Evolutionary conservation across 2,329 filamentous ascomycete species (phyloP).

Genomic region (Juglanconis sp.): DNA sequence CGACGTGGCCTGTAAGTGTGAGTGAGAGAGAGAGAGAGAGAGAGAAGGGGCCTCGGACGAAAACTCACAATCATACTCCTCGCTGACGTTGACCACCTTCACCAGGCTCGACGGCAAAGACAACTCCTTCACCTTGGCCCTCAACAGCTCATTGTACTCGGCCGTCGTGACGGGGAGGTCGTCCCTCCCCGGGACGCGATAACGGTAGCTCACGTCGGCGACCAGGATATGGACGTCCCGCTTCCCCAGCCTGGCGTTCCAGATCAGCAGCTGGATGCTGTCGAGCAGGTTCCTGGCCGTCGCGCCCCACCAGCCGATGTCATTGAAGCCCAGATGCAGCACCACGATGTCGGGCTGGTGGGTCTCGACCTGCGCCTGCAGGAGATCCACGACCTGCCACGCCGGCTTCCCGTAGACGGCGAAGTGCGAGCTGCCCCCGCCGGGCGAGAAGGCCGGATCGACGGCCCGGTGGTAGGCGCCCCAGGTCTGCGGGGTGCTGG

Average conservation of each 20-base stretch:
- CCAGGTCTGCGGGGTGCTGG: constrained; percentile 8
- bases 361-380: constrained; percentile 26
- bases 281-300: constrained; percentile 20
- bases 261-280: constrained; percentile 27
- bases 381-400: constrained; percentile 26
- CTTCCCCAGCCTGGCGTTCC: constrained; percentile 28
- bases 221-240: constrained; percentile 26
- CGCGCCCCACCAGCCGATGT: constrained; percentile 29
- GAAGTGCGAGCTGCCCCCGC: constrained; percentile 31
- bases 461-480: constrained; percentile 12
- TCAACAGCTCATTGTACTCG: constrained; percentile 26
- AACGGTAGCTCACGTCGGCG: constrained; percentile 29
- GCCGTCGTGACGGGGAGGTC: constrained; percentile 24
- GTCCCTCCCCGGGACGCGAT: constrained; percentile 21
- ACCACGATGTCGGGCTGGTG: constrained; percentile 33
- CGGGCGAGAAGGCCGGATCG: constrained; percentile 18
- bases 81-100: constrained; percentile 29
- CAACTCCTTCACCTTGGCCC: constrained; percentile 24
- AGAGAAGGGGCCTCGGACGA: neutral
- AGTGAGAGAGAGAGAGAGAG: neutral
- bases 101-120: constrained; percentile 27
- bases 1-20: constrained; percentile 17
- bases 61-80: constrained; percentile 28
- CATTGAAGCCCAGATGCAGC: constrained; percentile 33
- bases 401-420: constrained; percentile 32